Conservation (phyloP, 306 rosid species). For the Mucuna pruriens region DNA sequence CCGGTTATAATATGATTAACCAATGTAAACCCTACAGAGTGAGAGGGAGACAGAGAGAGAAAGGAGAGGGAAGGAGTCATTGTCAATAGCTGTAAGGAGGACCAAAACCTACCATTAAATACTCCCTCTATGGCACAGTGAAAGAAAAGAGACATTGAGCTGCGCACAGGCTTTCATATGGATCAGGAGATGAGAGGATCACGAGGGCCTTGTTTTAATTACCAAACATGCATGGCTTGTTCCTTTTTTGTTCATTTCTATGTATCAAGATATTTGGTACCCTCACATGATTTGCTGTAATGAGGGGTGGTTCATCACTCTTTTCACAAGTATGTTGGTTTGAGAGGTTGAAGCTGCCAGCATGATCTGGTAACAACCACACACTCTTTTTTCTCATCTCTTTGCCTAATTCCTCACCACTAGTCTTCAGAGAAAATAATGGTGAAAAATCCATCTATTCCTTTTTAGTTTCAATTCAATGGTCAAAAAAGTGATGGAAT, state of each 20-base stretch:
- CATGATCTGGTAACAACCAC: conserved; percentile 83
- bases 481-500: not conserved
- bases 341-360: conserved; percentile 99
- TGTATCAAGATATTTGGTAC: not conserved
- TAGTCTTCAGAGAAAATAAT: not conserved
- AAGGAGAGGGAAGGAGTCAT: conserved; percentile 41
- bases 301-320: conserved; percentile 26
- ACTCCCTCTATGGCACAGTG: conserved; percentile 50
- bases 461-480: not conserved
- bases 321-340: conserved; percentile 59
- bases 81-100: conserved; percentile 81
- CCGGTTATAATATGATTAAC: conserved; percentile 31
- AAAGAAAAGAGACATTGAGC: conserved; percentile 18
- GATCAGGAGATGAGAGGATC: conserved; percentile 41
- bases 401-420: not conserved
- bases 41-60: conserved; percentile 30
- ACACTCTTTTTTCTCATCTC: not conserved
- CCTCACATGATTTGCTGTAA: conserved; percentile 30
- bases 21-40: conserved; percentile 37
- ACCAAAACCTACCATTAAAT: conserved; percentile 56
- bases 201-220: conserved; percentile 41
- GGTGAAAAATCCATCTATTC: not conserved
- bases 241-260: conserved; percentile 16
- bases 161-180: conserved; percentile 39
- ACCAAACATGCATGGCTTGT: conserved; percentile 48